A percentile compares a stretch with the other conserved stretches of the same genome.
Evolutionary conservation across 805 yeast genomes (phyloP).

Genomic region (Candida parachauliodes): DNA sequence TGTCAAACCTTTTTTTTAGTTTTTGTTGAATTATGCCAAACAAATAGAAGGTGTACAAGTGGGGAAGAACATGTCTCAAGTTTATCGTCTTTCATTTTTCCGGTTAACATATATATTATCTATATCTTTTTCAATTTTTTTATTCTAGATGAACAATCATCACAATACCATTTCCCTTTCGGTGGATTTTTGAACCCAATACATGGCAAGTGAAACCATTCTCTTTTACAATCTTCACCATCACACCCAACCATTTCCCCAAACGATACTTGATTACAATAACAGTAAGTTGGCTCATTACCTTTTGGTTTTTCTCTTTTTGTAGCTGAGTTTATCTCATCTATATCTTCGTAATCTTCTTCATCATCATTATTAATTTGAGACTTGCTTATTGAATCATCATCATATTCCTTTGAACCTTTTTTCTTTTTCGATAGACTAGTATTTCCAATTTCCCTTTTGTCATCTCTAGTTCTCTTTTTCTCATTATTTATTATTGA

Average conservation of each 20-base stretch:
- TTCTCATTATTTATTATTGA: conserved; percentile 12
- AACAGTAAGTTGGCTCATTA: conserved; percentile 83
- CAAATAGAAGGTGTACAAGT: too few relatives aligned
- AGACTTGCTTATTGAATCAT: not conserved
- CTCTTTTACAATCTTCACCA: conserved; percentile 85
- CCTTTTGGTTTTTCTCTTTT: not conserved
- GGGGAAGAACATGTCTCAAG: not conserved
- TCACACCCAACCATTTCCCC: conserved; percentile 99
- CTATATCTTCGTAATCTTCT: not conserved
- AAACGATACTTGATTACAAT: conserved; percentile 93
- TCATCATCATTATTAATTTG: conserved; percentile 15
- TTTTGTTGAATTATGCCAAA: too few relatives aligned
- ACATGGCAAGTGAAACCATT: conserved; percentile 96
- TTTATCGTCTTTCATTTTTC: too few relatives aligned
- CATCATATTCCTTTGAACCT: conserved; percentile 13
- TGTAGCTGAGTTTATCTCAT: not conserved
- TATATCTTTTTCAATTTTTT: conserved; percentile 5
- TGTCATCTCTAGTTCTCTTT: conserved; percentile 11
- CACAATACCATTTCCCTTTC: conserved; percentile 51
- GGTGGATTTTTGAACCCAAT: conserved; percentile 85
- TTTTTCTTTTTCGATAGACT: conserved; percentile 15
- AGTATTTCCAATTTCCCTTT: conserved; percentile 16
- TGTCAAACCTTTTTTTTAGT: too few relatives aligned
- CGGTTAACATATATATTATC: too few relatives aligned
- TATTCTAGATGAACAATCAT: conserved; percentile 15